Percentiles rank a stretch among this genome's conserved stretches.
These are phyloP conservation scores for Aspergillus bertholletiae DNA, from an alignment of 495 filamentous ascomycete genomes.

Conservation along the genomic window DNA sequence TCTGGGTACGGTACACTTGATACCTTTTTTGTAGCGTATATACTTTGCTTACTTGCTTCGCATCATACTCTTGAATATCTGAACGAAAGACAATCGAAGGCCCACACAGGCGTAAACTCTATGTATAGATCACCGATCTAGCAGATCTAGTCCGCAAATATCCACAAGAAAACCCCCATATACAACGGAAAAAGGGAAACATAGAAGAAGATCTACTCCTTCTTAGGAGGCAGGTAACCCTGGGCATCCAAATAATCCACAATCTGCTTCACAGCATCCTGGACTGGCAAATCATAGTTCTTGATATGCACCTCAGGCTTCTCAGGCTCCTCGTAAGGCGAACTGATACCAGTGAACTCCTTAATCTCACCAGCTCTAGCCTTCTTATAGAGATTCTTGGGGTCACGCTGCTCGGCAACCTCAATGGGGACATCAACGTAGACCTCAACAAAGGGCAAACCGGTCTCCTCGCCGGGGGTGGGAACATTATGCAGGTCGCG, in stretches of 20 bases:
- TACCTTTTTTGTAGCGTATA: slow-evolving; percentile 12
- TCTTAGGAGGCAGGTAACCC: slow-evolving; percentile 55
- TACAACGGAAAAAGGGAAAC: neutral
- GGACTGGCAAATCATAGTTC: slow-evolving; percentile 71
- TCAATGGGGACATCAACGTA: slow-evolving; percentile 84
- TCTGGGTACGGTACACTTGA: neutral
- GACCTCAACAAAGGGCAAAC: slow-evolving; percentile 86
- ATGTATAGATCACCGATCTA: neutral
- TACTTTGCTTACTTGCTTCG: slow-evolving; percentile 2
- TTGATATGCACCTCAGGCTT: slow-evolving; percentile 80
- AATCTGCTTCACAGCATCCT: slow-evolving; percentile 83
- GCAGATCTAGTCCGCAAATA: neutral
- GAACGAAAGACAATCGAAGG: neutral
- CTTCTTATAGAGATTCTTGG: slow-evolving; percentile 98
- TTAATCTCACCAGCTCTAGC: slow-evolving; percentile 88
- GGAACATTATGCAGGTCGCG: slow-evolving; percentile 67
- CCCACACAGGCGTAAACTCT: neutral
- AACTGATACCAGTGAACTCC: slow-evolving; percentile 90
- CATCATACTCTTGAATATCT: neutral
- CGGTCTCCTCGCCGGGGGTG: slow-evolving; percentile 46
- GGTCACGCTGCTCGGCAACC: slow-evolving; percentile 90
- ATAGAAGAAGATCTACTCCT: slow-evolving; percentile 29
- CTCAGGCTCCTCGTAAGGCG: slow-evolving; percentile 89
- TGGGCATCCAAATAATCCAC: slow-evolving; percentile 70
- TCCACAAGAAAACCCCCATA: neutral